These are phyloP conservation scores for Malbranchea zuffiana DNA, from an alignment of 2,329 filamentous ascomycete genomes.

Conservation along the genomic window DNA sequence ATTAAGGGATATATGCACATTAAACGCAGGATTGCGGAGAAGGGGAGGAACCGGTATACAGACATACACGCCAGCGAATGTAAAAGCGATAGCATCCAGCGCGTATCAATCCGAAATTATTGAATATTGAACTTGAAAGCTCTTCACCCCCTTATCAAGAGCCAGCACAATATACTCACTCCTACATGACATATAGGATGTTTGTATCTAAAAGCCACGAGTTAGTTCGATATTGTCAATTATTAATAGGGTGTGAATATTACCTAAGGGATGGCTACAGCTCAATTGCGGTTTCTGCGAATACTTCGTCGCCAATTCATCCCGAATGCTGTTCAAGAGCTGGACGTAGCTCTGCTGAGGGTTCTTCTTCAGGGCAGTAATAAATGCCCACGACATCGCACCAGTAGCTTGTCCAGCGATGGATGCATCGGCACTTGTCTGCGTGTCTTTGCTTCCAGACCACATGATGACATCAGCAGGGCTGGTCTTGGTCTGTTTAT, in stretches of 20 bases:
- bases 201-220: conserved; percentile 45
- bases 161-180: too few relatives aligned
- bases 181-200: conserved; percentile 56
- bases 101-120: too few relatives aligned
- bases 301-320: conserved; percentile 78
- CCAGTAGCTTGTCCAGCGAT: conserved; percentile 85
- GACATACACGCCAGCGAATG: too few relatives aligned
- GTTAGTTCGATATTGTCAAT: conserved; percentile 13
- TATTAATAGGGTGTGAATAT: conserved; percentile 26
- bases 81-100: too few relatives aligned
- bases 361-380: conserved; percentile 80
- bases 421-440: conserved; percentile 87
- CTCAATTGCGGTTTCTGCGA: conserved; percentile 91
- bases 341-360: conserved; percentile 94
- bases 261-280: conserved; percentile 91
- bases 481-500: conserved; percentile 79
- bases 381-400: conserved; percentile 97
- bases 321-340: conserved; percentile 87
- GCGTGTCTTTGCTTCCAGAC: conserved; percentile 90
- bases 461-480: conserved; percentile 96
- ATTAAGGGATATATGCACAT: too few relatives aligned
- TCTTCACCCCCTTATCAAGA: background rate
- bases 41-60: too few relatives aligned
- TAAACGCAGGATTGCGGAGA: too few relatives aligned
- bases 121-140: too few relatives aligned